Conservation (phyloP, 2,329 filamentous ascomycete species). For the Alternaria conjuncta region DNA sequence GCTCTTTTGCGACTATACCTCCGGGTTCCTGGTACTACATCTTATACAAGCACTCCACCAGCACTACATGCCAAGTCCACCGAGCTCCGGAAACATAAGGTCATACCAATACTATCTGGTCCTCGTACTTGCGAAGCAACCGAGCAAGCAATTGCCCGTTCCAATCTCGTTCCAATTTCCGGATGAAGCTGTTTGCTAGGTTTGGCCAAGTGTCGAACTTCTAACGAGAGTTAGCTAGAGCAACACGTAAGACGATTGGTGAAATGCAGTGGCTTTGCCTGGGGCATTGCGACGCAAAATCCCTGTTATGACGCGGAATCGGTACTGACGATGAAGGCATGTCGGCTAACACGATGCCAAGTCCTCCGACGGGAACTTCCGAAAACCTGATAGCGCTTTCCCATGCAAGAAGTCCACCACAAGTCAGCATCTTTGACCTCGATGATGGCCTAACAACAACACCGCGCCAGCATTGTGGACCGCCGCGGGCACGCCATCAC, state of each 20-base stretch:
- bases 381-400: background rate
- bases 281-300: background rate
- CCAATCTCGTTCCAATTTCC: background rate
- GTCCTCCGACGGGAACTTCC: background rate
- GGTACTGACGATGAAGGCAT: background rate
- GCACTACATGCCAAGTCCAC: background rate
- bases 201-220: background rate
- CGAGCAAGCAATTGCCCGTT: background rate
- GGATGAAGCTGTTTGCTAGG: background rate
- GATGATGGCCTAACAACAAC: background rate
- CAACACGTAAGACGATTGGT: background rate
- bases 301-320: background rate
- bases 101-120: background rate
- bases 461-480: slow-evolving; percentile 1
- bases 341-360: background rate
- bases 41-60: background rate
- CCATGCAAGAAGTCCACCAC: background rate
- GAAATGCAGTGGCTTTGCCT: background rate
- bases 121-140: background rate
- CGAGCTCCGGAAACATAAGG: background rate
- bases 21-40: background rate
- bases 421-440: background rate
- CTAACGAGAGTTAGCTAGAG: background rate
- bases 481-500: background rate
- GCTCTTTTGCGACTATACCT: background rate